Evolutionary conservation across 2,329 filamentous ascomycete genomes (phyloP), one percentile per base, ranked within the genome.

Genomic region (Sclerotinia trifoliorum): DNA sequence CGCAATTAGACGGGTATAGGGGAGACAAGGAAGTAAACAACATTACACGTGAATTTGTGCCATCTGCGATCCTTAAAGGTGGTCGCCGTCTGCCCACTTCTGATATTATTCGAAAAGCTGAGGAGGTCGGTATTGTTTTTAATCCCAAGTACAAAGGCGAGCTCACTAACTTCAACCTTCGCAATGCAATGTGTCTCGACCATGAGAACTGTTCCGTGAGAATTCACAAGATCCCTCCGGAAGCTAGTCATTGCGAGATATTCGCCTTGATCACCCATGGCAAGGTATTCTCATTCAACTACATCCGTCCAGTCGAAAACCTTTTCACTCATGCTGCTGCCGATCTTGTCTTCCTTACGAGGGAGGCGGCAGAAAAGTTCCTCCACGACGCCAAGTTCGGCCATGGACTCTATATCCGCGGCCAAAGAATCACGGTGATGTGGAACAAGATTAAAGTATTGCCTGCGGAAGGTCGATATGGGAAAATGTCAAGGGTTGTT

Each of bases 61-160:
- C 65, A 7, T 67, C 65, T 24, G 46, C 65, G 1, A 67, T 67
- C 35, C 65, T 67, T 19, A 54, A 26, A 21, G 56, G 65, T 10
- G 24, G 17, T 8, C 21, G 46, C 13, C 65, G 65, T 7, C 5
- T 21, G 3, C 5, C 55, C 24, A 44, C 17, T 21, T 24, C 56
- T 35, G 48, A 67, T 2, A 56, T 39, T 51, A 17, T 49, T 17
- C 65, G 56, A 26, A 67, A 56, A 61, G 56, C 55, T 19, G 49
- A 15, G 5, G 21, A 64, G 48, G n/a, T 65, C 13, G 60, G 66
- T 17, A 13, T 65, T 39, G 4, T 17, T 29, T 17, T 39, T 5
- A 68, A 68, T 44, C 66, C 62, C 2, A 66, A 71, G 35, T 71
- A 70, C 49, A 63, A 69, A 55, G 66, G 65, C 11, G 62, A 68